Evolutionary conservation across 2,329 filamentous ascomycete species (phyloP).

Genomic region (Colletotrichum echinochloae): DNA sequence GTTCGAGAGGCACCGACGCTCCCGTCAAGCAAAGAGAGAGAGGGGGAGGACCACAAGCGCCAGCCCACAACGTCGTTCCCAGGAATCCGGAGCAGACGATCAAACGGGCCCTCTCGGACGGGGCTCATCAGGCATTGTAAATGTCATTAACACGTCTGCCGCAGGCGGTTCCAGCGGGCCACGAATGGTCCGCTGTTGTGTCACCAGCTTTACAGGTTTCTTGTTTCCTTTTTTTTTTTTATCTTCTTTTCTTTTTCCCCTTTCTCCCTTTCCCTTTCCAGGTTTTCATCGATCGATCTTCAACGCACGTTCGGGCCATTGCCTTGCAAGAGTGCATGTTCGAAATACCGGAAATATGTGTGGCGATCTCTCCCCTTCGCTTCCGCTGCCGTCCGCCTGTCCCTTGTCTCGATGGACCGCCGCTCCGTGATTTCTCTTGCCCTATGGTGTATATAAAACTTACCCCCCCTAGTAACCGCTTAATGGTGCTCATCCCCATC

Average conservation of each 20-base stretch:
- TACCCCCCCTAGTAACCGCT: not conserved
- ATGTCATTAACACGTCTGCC: not conserved
- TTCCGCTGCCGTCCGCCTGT: slow-evolving; percentile 3
- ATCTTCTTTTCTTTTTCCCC: not conserved
- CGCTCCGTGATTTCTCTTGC: not conserved
- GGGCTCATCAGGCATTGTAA: not conserved
- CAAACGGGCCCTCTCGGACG: not conserved
- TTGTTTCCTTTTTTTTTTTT: not conserved
- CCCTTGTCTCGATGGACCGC: slow-evolving; percentile 1
- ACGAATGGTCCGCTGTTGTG: slow-evolving; percentile 10
- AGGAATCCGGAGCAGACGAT: not conserved
- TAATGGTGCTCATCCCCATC: slow-evolving; percentile 1
- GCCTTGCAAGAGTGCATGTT: not conserved
- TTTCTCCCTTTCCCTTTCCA: not conserved
- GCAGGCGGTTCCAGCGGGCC: slow-evolving; percentile 16
- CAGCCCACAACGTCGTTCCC: not conserved
- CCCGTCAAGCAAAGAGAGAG: too few species aligned
- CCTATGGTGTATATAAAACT: not conserved
- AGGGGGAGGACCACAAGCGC: not conserved
- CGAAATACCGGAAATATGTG: not conserved
- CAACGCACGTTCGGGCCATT: slow-evolving; percentile 6
- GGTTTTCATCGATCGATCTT: slow-evolving; percentile 23
- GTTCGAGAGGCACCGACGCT: not conserved
- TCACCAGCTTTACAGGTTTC: not conserved
- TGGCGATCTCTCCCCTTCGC: slow-evolving; percentile 23